A percentile compares a stretch with the other conserved stretches of the same genome.
These are phyloP conservation scores for Phyllosticta citriasiana DNA, from an alignment of 2,329 filamentous ascomycete genomes.

Conservation along the genomic window DNA sequence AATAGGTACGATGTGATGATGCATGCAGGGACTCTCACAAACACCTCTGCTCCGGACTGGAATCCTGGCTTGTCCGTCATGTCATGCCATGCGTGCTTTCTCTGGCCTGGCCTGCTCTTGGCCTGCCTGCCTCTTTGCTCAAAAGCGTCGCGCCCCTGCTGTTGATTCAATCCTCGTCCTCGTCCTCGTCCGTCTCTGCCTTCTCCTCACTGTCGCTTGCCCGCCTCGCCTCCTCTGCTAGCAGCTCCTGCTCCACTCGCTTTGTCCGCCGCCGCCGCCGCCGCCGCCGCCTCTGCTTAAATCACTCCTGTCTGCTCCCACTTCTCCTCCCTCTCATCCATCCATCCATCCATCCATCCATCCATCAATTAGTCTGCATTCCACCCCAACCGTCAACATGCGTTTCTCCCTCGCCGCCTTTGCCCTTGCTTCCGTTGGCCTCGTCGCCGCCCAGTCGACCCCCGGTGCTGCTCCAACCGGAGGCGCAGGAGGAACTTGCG, in stretches of 20 bases:
- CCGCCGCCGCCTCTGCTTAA: not conserved
- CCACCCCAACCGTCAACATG: not conserved
- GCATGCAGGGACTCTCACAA: not conserved
- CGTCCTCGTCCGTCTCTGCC: too few species aligned
- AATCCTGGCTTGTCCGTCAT: too few species aligned
- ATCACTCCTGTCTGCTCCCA: not conserved
- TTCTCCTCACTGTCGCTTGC: not conserved
- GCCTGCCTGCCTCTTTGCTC: not conserved
- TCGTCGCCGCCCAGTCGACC: slow-evolving; percentile 9
- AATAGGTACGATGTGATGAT: not conserved
- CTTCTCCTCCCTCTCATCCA: not conserved
- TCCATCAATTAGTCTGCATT: not conserved
- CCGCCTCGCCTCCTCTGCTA: not conserved
- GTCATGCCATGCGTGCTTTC: too few species aligned
- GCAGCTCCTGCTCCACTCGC: not conserved
- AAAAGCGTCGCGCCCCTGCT: not conserved
- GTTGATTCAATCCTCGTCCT: not conserved
- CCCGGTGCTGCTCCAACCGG: not conserved
- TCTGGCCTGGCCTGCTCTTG: not conserved
- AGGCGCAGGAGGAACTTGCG: slow-evolving; percentile 15
- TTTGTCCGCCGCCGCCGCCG: not conserved
- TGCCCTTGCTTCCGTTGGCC: slow-evolving; percentile 9
- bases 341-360: not conserved
- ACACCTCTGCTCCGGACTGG: too few species aligned
- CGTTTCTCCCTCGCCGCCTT: slow-evolving; percentile 5